A percentile compares a stretch with the other conserved stretches of the same genome.
Conservation (phyloP, 371 early-diverging fungal genomes). For the Mortierella sp. region DNA sequence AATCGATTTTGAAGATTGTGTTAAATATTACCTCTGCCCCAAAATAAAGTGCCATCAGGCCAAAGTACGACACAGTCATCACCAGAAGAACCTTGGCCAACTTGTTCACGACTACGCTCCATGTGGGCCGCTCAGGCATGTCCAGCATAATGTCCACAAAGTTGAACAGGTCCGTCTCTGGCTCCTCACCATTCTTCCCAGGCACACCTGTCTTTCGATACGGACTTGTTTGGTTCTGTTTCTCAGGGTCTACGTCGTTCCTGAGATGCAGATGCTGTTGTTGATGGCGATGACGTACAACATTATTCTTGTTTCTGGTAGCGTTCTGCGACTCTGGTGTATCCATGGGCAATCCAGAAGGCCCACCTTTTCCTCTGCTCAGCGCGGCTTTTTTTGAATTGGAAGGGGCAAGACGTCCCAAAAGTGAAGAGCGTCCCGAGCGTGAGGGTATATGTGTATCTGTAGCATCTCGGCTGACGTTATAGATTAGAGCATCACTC, state of each 20-base stretch:
- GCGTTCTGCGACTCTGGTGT: conserved; percentile 15
- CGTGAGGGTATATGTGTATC: conserved; percentile 5
- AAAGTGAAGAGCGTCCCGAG: conserved; percentile 2
- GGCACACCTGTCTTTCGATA: conserved; percentile 29
- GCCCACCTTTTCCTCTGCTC: background rate
- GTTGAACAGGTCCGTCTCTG: conserved; percentile 50
- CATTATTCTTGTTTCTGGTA: conserved; percentile 22
- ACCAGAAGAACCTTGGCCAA: conserved; percentile 32
- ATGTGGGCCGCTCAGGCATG: conserved; percentile 34
- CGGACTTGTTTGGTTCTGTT: background rate
- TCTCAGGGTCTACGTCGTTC: conserved; percentile 10
- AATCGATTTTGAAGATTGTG: too few relatives aligned
- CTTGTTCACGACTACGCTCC: conserved; percentile 25
- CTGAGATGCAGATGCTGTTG: conserved; percentile 4
- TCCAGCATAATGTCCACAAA: conserved; percentile 47
- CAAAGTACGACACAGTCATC: conserved; percentile 42
- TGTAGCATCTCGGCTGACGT: too few relatives aligned
- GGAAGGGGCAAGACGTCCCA: conserved; percentile 1
- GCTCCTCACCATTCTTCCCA: conserved; percentile 41
- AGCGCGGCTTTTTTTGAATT: background rate
- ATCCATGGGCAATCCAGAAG: background rate
- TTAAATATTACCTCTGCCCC: conserved; percentile 47
- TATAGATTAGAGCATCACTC: too few relatives aligned
- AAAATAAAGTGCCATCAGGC: conserved; percentile 45
- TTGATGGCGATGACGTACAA: conserved; percentile 1